These are phyloP conservation scores for Rubroboletus satanas DNA, from an alignment of 768 basidiomycete species.

Conservation along the genomic window DNA sequence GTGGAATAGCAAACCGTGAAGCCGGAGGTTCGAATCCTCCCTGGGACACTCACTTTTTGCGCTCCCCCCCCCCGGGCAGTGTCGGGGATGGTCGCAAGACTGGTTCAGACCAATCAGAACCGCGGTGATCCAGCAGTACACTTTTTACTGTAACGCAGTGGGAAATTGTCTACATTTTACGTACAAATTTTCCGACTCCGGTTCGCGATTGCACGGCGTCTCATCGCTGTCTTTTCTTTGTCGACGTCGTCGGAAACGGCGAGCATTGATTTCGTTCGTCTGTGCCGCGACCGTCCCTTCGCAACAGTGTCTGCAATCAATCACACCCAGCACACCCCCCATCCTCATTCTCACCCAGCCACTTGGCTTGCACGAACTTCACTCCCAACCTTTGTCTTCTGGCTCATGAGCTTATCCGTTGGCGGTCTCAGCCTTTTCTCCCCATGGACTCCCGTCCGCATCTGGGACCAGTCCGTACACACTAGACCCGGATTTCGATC, in stretches of 20 bases:
- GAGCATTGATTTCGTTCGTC: slow-evolving; percentile 5
- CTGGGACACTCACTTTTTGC: slow-evolving; percentile 25
- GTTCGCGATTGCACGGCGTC: slow-evolving; percentile 13
- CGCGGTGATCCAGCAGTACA: too few relatives aligned
- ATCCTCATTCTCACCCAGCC: slow-evolving; percentile 33
- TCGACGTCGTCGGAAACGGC: slow-evolving; percentile 17
- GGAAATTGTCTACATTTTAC: slow-evolving; percentile 19
- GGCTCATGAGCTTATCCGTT: slow-evolving; percentile 64
- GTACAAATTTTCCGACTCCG: slow-evolving; percentile 27
- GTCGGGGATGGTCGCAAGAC: too few relatives aligned
- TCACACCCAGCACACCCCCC: slow-evolving; percentile 23
- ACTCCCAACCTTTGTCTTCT: slow-evolving; percentile 46
- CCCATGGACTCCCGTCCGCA: slow-evolving; percentile 49
- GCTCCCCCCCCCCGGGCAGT: too few relatives aligned
- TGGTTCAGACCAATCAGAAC: not conserved
- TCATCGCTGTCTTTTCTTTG: slow-evolving; percentile 4
- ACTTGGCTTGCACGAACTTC: slow-evolving; percentile 31
- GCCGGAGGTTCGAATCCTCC: slow-evolving; percentile 41
- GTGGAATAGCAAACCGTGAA: slow-evolving; percentile 36
- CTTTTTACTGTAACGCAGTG: too few relatives aligned
- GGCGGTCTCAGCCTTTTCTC: slow-evolving; percentile 60
- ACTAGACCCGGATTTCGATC: slow-evolving; percentile 65
- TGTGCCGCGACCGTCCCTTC: slow-evolving; percentile 21
- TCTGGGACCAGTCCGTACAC: slow-evolving; percentile 47
- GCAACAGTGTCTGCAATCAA: slow-evolving; percentile 42